Conservation (phyloP, 805 yeast species). For the Starmerella scarabaei region DNA sequence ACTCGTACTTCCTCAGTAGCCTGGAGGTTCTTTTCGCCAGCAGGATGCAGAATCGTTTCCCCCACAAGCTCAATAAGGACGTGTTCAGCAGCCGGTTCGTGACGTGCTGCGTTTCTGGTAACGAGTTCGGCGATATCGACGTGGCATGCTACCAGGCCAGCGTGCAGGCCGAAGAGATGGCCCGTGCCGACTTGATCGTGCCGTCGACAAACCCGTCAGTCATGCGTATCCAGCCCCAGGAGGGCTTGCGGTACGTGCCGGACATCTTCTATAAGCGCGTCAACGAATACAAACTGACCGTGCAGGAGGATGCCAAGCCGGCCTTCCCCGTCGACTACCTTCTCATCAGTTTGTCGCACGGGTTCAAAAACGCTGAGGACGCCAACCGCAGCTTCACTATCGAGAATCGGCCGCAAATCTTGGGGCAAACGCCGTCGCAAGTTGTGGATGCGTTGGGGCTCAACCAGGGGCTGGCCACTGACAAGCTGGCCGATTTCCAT, state of each 20-base stretch:
- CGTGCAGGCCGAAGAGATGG: slow-evolving; percentile 73
- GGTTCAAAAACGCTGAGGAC: slow-evolving; percentile 47
- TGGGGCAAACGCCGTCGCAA: slow-evolving; percentile 50
- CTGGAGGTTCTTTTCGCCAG: slow-evolving; percentile 78
- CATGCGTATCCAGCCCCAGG: slow-evolving; percentile 67
- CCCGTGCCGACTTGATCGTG: slow-evolving; percentile 68
- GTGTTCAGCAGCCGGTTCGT: slow-evolving; percentile 77
- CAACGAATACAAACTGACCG: slow-evolving; percentile 79
- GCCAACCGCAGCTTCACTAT: slow-evolving; percentile 41
- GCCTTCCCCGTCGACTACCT: slow-evolving; percentile 87
- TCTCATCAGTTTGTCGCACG: slow-evolving; percentile 78
- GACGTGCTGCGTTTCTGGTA: slow-evolving; percentile 90
- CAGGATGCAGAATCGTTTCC: slow-evolving; percentile 51
- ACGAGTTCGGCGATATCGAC: slow-evolving; percentile 74
- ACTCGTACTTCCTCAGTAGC: slow-evolving; percentile 81
- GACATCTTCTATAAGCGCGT: slow-evolving; percentile 74
- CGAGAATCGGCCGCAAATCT: slow-evolving; percentile 69
- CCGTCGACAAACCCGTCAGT: slow-evolving; percentile 86
- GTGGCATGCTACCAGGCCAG: slow-evolving; percentile 84
- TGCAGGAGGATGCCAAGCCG: slow-evolving; percentile 80
- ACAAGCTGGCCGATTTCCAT: slow-evolving; percentile 56
- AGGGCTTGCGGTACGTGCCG: slow-evolving; percentile 72
- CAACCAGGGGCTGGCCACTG: slow-evolving; percentile 13
- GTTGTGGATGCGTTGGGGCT: slow-evolving; percentile 40
- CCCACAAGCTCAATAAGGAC: slow-evolving; percentile 29